Evolutionary conservation across 2,329 filamentous ascomycete species (phyloP).

Genomic region (Aspergillus latus): DNA sequence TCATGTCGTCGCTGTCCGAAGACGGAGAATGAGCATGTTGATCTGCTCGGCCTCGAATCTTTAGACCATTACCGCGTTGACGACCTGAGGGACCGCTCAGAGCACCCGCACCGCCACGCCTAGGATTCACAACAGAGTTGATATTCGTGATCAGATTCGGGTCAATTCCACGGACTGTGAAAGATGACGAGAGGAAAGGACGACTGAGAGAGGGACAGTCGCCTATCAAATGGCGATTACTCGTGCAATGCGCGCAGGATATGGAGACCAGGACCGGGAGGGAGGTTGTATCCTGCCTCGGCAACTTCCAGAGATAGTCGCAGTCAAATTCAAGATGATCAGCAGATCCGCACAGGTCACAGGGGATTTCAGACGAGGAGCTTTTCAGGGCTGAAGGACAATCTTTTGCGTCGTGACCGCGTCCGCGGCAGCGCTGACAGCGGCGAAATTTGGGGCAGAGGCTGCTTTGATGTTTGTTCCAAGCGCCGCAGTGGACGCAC

Average conservation of each 20-base stretch:
- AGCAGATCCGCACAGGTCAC: conserved; percentile 58
- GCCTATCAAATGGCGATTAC: conserved; percentile 44
- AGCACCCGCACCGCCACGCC: conserved; percentile 14
- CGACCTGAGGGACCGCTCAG: conserved; percentile 20
- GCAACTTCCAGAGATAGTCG: conserved; percentile 57
- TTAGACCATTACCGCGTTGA: conserved; percentile 26
- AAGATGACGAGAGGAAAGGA: conserved; percentile 36
- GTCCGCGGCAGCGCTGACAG: conserved; percentile 60
- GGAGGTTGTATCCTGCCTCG: conserved; percentile 24
- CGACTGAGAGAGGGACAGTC: conserved; percentile 41
- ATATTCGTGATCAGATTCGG: conserved; percentile 41
- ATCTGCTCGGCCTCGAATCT: conserved; percentile 39
- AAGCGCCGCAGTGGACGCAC: conserved; percentile 46
- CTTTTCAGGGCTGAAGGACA: conserved; percentile 62
- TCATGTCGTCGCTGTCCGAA: conserved; percentile 38
- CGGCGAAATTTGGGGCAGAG: conserved; percentile 43
- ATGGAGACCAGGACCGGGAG: conserved; percentile 42
- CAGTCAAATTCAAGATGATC: conserved; percentile 63
- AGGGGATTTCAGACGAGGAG: conserved; percentile 55
- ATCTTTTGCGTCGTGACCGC: conserved; percentile 54
- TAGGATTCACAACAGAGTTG: conserved; percentile 27
- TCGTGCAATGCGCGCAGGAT: conserved; percentile 46
- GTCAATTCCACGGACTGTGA: conserved; percentile 41
- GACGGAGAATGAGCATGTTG: conserved; percentile 24
- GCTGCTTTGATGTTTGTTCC: conserved; percentile 41